Evolutionary conservation across 176 grass and related monocot genomes (phyloP).

Genomic region (Eleusine coracana): DNA sequence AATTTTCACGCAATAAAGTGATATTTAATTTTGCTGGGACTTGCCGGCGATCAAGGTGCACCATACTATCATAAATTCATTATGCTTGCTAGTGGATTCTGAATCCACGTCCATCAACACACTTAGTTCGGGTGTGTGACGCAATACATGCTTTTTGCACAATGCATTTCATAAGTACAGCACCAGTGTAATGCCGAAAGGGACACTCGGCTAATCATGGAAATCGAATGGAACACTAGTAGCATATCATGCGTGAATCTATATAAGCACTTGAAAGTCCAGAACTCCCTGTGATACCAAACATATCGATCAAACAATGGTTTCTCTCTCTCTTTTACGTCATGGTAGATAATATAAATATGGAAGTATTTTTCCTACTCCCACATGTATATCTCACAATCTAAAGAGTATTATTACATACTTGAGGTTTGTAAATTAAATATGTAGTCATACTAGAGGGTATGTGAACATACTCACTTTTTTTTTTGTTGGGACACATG

Average conservation of each 20-base stretch:
- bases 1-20: conserved; percentile 31
- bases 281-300: background rate
- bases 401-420: no score
- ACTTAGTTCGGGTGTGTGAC: conserved; percentile 30
- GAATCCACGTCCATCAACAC: conserved; percentile 46
- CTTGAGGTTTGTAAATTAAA: no score
- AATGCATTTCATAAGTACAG: conserved; percentile 14
- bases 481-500: no score
- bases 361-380: no score
- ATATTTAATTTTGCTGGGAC: conserved; percentile 14
- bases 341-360: background rate
- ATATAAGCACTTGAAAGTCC: conserved; percentile 20
- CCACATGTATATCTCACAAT: no score
- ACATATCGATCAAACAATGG: background rate
- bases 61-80: background rate
- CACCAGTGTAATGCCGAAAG: conserved; percentile 24
- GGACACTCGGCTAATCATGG: background rate
- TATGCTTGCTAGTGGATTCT: conserved; percentile 41
- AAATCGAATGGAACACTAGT: background rate
- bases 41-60: conserved; percentile 34
- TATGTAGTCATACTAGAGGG: no score
- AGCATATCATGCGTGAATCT: background rate
- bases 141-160: conserved; percentile 27
- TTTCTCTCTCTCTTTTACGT: background rate
- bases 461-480: no score